Percentiles rank a stretch among this genome's conserved stretches.
phyloP scores from a whole-genome alignment of 2,329 filamentous ascomycete genomes.

The Neonectria punicea region DNA sequence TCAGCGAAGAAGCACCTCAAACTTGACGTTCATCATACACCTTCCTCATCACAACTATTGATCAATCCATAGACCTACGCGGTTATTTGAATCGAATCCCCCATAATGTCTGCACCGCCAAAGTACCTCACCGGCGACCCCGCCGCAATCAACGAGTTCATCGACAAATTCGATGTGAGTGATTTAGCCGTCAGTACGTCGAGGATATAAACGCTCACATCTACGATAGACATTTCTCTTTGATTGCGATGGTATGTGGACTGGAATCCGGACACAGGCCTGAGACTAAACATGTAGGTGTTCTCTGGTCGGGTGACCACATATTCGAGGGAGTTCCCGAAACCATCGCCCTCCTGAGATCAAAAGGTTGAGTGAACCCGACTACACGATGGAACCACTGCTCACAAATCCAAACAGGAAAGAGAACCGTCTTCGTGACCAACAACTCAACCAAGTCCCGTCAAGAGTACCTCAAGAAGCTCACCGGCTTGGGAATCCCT shows the following conservation, averaged over 20 bases:
- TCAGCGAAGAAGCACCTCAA: neutral
- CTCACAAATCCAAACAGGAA: constrained; percentile 65
- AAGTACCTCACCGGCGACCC: constrained; percentile 83
- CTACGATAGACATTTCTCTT: constrained; percentile 82
- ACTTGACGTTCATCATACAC: neutral
- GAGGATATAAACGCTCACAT: constrained; percentile 4
- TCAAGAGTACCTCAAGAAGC: constrained; percentile 91
- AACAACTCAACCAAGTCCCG: constrained; percentile 99
- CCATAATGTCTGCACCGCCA: constrained; percentile 48
- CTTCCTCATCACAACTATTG: neutral
- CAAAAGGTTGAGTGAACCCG: constrained; percentile 68
- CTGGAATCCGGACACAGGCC: no score
- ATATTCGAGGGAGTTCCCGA: constrained; percentile 87
- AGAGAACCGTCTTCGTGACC: constrained; percentile 94
- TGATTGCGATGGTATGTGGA: constrained; percentile 87
- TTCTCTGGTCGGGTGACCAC: constrained; percentile 95
- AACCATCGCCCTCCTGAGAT: constrained; percentile 84
- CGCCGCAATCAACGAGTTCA: constrained; percentile 80
- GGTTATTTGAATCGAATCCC: neutral
- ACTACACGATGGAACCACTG: neutral
- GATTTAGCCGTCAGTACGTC: constrained; percentile 34
- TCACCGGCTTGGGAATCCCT: constrained; percentile 82
- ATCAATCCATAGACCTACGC: neutral
- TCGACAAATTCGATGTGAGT: constrained; percentile 91
- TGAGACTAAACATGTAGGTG: constrained; percentile 65